These are phyloP conservation scores for Tylopilus sp. DNA, from an alignment of 1,284 basidiomycete genomes.

Conservation along the genomic window DNA sequence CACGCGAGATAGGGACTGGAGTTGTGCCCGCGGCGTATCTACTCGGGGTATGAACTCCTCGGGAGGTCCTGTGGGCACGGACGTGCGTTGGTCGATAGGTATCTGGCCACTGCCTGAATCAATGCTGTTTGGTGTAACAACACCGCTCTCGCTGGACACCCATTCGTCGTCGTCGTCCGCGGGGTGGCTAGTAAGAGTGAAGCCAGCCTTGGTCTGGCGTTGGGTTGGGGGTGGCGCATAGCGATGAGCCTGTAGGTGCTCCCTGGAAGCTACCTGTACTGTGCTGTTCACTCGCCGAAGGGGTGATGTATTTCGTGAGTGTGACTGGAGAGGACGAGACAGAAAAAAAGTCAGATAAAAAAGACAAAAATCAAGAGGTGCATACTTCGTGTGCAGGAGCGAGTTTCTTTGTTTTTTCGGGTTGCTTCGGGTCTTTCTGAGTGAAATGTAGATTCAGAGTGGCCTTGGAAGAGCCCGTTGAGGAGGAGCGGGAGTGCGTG, in stretches of 20 bases:
- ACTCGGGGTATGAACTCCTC: slow-evolving; percentile 23
- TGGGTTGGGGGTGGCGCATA: slow-evolving; percentile 35
- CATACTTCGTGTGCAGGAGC: slow-evolving; percentile 44
- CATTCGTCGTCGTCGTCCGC: slow-evolving; percentile 64
- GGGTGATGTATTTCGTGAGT: slow-evolving; percentile 36
- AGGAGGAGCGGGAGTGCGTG: slow-evolving; percentile 60
- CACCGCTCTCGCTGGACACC: slow-evolving; percentile 72
- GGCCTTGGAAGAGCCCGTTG: slow-evolving; percentile 50
- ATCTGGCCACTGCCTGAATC: slow-evolving; percentile 43
- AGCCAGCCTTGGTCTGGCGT: slow-evolving; percentile 46
- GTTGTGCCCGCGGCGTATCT: slow-evolving; percentile 30
- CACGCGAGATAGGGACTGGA: slow-evolving; percentile 35
- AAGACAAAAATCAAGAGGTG: slow-evolving; percentile 14
- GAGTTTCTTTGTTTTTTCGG: slow-evolving; percentile 52
- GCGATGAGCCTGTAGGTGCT: slow-evolving; percentile 40
- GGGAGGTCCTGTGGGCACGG: too few species aligned
- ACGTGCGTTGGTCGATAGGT: slow-evolving; percentile 33
- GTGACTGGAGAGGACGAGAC: slow-evolving; percentile 23
- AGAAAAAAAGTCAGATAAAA: slow-evolving; percentile 13
- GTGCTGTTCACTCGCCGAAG: slow-evolving; percentile 48
- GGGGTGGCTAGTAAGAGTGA: slow-evolving; percentile 52
- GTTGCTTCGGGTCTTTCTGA: slow-evolving; percentile 53
- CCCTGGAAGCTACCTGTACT: slow-evolving; percentile 48
- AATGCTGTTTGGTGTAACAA: slow-evolving; percentile 55
- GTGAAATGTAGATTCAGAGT: slow-evolving; percentile 62